Evolutionary conservation across 805 yeast genomes (phyloP), one percentile per base, ranked within the genome.

Genomic region (Starmera dryadoides): DNA sequence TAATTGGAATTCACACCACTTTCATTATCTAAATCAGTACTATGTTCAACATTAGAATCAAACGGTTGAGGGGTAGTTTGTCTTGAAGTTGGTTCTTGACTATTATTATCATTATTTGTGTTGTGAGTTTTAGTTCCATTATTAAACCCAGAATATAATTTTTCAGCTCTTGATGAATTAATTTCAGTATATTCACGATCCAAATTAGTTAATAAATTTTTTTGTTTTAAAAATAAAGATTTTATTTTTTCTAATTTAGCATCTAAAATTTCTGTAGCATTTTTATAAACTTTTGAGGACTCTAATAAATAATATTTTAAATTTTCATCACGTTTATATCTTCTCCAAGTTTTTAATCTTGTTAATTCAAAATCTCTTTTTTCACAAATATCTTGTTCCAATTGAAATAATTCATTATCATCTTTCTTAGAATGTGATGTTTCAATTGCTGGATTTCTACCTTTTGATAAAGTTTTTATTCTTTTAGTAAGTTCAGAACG

Each of bases 221-320:
- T 56, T 40, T 60, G 69, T 33, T 50, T 57, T 16, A 46, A 32
- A 17, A 66, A 50, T 37, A 60, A 61, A 14, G 46, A 46, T 42
- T 65, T 65, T 22, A 62, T 43, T 33, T 53, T 62, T 6, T 54
- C 50, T 37, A 66, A 44, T 29, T 63, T 49, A 2, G 42, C 42
- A 15, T 59, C 46, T 34, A 62, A 41, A 5, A 52, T 56, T 3
- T 52, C 41, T 47, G 38, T 52, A 34, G 39, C 56, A 30, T 39
- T 60, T 42, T 43, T 40, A 40, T 60, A 56, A 2, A 52, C 41
- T 31, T 54, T 60, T 15, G 50, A 19, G 3, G 53, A 35, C 22
- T 56, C 60, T 7, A 49, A 42, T 15, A 56, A 44, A 38, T 49
- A 63, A 6, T 42, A 41, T 12, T 46, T 47, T 26, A 55, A 23